These are phyloP conservation scores for Nemania sp. DNA, from an alignment of 2,329 filamentous ascomycete genomes.

Conservation along the genomic window DNA sequence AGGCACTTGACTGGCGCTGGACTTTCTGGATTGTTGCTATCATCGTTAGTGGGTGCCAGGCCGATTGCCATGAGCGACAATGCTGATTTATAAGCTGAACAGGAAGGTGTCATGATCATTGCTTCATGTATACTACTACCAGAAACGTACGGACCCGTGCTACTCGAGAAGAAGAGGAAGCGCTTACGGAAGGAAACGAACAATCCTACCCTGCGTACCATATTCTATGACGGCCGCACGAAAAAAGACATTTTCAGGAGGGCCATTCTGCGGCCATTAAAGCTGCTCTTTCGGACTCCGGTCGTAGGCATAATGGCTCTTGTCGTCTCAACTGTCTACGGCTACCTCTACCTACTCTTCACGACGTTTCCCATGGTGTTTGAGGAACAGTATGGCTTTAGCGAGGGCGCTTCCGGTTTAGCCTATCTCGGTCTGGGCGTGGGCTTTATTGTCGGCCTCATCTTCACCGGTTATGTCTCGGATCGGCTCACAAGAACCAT, in stretches of 20 bases:
- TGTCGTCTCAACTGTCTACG: conserved; percentile 24
- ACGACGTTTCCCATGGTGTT: conserved; percentile 34
- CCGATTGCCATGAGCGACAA: too few relatives aligned
- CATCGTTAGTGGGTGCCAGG: too few relatives aligned
- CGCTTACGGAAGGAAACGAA: conserved; percentile 34
- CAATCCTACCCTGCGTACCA: conserved; percentile 23
- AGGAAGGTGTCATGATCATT: too few relatives aligned
- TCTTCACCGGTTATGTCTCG: too few relatives aligned
- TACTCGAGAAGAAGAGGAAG: conserved; percentile 26
- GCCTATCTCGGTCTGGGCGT: conserved; percentile 32
- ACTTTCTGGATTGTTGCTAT: too few relatives aligned
- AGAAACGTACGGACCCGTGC: conserved; percentile 24
- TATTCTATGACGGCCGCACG: not conserved
- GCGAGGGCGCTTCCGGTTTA: conserved; percentile 25
- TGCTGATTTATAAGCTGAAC: too few relatives aligned
- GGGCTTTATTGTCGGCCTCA: conserved; percentile 25
- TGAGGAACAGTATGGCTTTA: conserved; percentile 27
- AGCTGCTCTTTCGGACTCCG: conserved; percentile 33
- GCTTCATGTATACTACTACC: too few relatives aligned
- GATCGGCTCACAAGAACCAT: too few relatives aligned
- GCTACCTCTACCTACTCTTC: conserved; percentile 33
- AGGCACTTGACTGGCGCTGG: too few relatives aligned
- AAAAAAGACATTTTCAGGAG: conserved; percentile 11
- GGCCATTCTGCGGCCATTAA: conserved; percentile 31
- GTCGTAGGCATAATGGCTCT: conserved; percentile 35